These are phyloP conservation scores for Amanita muscaria DNA, from an alignment of 768 basidiomycete species.

Conservation along the genomic window DNA sequence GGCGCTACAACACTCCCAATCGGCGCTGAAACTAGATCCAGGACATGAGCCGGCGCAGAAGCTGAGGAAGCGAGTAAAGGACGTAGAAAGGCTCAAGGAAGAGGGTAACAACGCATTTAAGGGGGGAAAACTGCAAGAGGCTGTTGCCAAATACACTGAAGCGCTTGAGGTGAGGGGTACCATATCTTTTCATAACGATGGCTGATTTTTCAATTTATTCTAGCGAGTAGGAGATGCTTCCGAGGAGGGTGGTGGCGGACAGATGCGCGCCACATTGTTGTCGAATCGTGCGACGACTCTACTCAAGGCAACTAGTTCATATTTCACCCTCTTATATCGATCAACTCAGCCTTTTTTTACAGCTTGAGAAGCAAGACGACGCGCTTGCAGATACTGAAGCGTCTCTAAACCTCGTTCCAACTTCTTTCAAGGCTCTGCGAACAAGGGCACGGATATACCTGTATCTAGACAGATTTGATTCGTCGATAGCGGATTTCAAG, in stretches of 20 bases:
- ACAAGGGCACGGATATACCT: slow-evolving; percentile 78
- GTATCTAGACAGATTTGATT: slow-evolving; percentile 65
- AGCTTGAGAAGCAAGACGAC: slow-evolving; percentile 59
- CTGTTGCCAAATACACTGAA: slow-evolving; percentile 60
- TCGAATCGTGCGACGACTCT: slow-evolving; percentile 81
- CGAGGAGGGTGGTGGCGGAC: slow-evolving; percentile 72
- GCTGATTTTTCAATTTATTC: background rate
- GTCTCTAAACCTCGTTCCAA: slow-evolving; percentile 52
- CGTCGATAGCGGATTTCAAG: slow-evolving; percentile 67
- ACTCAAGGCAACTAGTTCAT: slow-evolving; percentile 45
- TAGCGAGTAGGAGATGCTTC: slow-evolving; percentile 59
- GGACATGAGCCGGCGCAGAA: slow-evolving; percentile 62
- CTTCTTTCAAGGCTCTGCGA: slow-evolving; percentile 78
- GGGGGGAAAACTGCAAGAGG: slow-evolving; percentile 44
- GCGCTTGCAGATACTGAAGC: slow-evolving; percentile 65
- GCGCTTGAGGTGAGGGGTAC: slow-evolving; percentile 53
- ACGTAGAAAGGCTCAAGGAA: slow-evolving; percentile 76
- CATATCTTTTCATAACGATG: too few relatives aligned
- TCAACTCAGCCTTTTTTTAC: background rate
- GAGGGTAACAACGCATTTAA: slow-evolving; percentile 81
- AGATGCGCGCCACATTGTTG: slow-evolving; percentile 70
- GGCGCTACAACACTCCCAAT: slow-evolving; percentile 60
- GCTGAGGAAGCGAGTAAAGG: slow-evolving; percentile 71
- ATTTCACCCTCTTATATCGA: background rate
- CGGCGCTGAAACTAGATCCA: slow-evolving; percentile 72